Conservation (phyloP, 805 yeast species). For the Clavispora vitiphila region DNA sequence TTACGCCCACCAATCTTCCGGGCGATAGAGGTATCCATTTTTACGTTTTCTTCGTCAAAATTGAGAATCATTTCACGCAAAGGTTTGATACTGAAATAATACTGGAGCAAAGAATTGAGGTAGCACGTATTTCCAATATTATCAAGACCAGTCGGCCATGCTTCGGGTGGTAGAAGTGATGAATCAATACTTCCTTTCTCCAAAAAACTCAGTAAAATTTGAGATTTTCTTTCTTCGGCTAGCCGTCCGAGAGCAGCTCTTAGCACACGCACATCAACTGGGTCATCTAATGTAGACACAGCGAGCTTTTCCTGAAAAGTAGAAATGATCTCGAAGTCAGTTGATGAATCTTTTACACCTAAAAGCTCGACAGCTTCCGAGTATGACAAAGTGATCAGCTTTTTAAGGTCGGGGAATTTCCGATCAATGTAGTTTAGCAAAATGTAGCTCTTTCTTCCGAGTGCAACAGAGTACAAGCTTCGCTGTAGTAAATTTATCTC, state of each 20-base stretch:
- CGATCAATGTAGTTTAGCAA: conserved; percentile 51
- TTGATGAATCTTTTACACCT: conserved; percentile 46
- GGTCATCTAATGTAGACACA: conserved; percentile 12
- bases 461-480: conserved; percentile 60
- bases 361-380: conserved; percentile 42
- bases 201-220: conserved; percentile 51
- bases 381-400: conserved; percentile 17
- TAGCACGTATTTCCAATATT: conserved; percentile 93
- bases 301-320: conserved; percentile 41
- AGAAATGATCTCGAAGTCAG: conserved; percentile 52
- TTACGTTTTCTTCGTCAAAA: conserved; percentile 35
- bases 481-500: conserved; percentile 40
- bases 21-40: neutral
- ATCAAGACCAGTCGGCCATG: conserved; percentile 88
- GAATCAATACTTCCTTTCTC: conserved; percentile 61
- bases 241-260: conserved; percentile 55
- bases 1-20: conserved; percentile 84
- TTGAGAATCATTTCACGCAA: conserved; percentile 59
- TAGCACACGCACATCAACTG: conserved; percentile 49
- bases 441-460: conserved; percentile 50
- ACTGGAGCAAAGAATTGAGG: conserved; percentile 83
- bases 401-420: conserved; percentile 30
- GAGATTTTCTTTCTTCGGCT: conserved; percentile 51
- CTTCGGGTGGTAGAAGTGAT: conserved; percentile 50
- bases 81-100: conserved; percentile 82